These are phyloP conservation scores for Monosporascus cannonballus DNA, from an alignment of 2,329 filamentous ascomycete genomes.

Conservation along the genomic window DNA sequence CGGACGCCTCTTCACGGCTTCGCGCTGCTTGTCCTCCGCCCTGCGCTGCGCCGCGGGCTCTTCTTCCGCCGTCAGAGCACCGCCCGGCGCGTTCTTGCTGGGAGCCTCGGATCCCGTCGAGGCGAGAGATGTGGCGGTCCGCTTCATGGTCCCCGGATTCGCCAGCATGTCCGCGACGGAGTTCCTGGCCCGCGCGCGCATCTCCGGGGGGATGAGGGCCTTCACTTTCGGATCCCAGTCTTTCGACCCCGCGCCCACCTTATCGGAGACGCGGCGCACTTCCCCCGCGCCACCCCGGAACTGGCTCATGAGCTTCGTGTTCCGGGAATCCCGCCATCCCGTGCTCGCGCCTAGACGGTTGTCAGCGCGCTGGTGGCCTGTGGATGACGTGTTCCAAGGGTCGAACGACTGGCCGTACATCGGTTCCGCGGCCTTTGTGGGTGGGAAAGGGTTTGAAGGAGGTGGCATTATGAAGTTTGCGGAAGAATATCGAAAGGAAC, in stretches of 20 bases:
- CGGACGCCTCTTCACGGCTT: slow-evolving; percentile 39
- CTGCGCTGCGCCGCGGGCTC: slow-evolving; percentile 16
- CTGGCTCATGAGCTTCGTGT: slow-evolving; percentile 63
- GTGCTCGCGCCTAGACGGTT: slow-evolving; percentile 51
- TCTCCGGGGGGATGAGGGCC: slow-evolving; percentile 37
- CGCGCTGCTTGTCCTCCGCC: slow-evolving; percentile 29
- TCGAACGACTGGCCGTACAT: slow-evolving; percentile 47
- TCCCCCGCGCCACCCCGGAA: slow-evolving; percentile 54
- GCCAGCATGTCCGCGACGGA: slow-evolving; percentile 51
- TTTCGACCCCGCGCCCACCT: slow-evolving; percentile 57
- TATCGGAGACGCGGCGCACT: slow-evolving; percentile 56
- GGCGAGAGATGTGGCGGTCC: slow-evolving; percentile 8
- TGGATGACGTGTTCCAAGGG: slow-evolving; percentile 66
- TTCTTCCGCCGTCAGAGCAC: slow-evolving; percentile 17
- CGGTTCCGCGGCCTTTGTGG: slow-evolving; percentile 33
- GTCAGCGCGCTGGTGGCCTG: slow-evolving; percentile 75
- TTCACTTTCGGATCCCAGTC: slow-evolving; percentile 43
- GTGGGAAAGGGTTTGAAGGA: slow-evolving; percentile 12
- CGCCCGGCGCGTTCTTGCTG: background rate
- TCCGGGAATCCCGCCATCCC: slow-evolving; percentile 67
- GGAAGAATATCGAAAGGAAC: background rate
- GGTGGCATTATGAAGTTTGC: slow-evolving; percentile 11
- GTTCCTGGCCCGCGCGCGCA: slow-evolving; percentile 30
- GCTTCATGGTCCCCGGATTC: slow-evolving; percentile 37
- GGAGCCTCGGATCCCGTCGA: background rate